Conservation (phyloP, 2,329 filamentous ascomycete species). For the Tolypocladium inflatum region DNA sequence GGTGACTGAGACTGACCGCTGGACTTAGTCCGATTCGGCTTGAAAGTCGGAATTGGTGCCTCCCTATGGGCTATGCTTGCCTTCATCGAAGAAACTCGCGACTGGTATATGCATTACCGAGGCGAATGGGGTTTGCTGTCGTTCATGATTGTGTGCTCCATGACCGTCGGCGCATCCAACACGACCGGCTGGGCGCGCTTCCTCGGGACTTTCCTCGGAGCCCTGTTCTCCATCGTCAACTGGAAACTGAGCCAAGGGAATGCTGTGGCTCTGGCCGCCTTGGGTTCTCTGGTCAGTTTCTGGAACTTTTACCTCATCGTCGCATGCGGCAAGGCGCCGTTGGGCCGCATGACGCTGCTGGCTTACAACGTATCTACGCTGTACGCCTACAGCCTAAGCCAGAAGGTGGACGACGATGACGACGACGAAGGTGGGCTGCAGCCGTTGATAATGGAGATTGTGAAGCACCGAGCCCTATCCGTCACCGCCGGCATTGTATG, state of each 20-base stretch:
- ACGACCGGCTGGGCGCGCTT: conserved; percentile 79
- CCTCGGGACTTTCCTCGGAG: conserved; percentile 71
- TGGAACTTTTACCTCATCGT: conserved; percentile 81
- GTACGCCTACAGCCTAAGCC: conserved; percentile 78
- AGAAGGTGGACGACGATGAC: conserved; percentile 63
- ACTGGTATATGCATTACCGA: conserved; percentile 71
- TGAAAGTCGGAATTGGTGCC: conserved; percentile 83
- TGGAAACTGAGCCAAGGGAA: conserved; percentile 70
- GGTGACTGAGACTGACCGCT: neutral
- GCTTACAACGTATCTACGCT: conserved; percentile 89
- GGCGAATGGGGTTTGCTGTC: conserved; percentile 93
- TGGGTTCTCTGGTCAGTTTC: conserved; percentile 69
- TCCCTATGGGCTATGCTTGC: conserved; percentile 75
- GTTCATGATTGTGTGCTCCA: conserved; percentile 92
- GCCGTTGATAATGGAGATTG: conserved; percentile 76
- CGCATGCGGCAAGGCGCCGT: conserved; percentile 66
- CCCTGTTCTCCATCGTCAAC: conserved; percentile 58
- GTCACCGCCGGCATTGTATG: conserved; percentile 76
- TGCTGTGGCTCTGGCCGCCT: conserved; percentile 58
- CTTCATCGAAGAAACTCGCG: conserved; percentile 64
- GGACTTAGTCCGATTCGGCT: conserved; percentile 52
- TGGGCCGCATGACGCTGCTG: conserved; percentile 82
- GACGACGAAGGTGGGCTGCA: conserved; percentile 74
- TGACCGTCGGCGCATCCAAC: conserved; percentile 89
- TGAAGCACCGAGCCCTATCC: conserved; percentile 70